A percentile compares a stretch with the other conserved stretches of the same genome.
phyloP scores from a whole-genome alignment of 129 eudicot genomes.

The Centrapalus pauciflorus region DNA sequence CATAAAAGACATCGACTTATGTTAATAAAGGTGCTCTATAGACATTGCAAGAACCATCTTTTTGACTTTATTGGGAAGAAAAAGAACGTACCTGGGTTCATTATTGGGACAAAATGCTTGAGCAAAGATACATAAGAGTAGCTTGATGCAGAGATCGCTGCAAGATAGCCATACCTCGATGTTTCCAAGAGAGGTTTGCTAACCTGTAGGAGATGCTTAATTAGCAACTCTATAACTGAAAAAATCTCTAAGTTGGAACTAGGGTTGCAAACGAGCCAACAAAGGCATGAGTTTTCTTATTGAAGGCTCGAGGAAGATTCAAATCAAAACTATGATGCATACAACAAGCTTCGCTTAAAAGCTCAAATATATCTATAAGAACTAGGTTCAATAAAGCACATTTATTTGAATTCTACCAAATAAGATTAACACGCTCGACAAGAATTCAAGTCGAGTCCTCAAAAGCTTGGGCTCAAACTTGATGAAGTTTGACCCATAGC shows the following conservation, averaged over 20 bases:
- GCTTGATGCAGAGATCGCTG: slow-evolving; percentile 93
- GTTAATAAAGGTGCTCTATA: background rate
- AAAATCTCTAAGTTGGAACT: background rate
- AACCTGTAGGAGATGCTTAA: slow-evolving; percentile 41
- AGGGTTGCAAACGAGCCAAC: too few species aligned
- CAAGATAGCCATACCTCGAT: slow-evolving; percentile 87
- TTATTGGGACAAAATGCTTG: slow-evolving; percentile 84
- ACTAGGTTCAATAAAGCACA: too few species aligned
- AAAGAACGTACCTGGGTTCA: slow-evolving; percentile 66
- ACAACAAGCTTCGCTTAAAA: too few species aligned
- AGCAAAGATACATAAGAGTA: slow-evolving; percentile 83
- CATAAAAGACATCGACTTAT: background rate
- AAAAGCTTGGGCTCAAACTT: too few species aligned
- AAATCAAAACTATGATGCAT: too few species aligned
- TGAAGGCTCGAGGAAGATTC: too few species aligned
- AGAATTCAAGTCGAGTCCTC: too few species aligned
- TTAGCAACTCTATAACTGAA: background rate
- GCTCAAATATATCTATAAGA: too few species aligned
- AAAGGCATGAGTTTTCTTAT: too few species aligned
- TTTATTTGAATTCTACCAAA: too few species aligned
- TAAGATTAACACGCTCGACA: too few species aligned
- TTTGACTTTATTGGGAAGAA: background rate
- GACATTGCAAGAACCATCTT: background rate
- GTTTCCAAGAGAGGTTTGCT: slow-evolving; percentile 85
- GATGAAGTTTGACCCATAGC: too few species aligned